Base-by-base conservation (phyloP, 805 yeast genomes). In the Komagataella pseudopastoris region DNA sequence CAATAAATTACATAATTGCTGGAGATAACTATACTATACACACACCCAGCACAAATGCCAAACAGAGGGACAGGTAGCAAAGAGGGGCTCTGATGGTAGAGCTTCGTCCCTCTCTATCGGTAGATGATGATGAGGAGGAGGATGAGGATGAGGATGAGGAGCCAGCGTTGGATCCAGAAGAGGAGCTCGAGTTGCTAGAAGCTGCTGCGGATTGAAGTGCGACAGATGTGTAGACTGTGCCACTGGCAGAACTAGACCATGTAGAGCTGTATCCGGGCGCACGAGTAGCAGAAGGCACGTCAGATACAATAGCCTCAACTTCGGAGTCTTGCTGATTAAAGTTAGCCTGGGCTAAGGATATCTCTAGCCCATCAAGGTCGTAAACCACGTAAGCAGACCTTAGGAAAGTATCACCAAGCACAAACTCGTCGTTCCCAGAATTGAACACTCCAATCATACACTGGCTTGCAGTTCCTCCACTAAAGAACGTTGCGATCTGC, bases 331-430 rank as follows among this genome's bases (percentile, higher is more conserved):
- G 55, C 6, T 72, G 57, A 30, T 60, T 56, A 49, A 56, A 62
- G 47, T 63, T 67, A 2, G 72, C 81, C 54, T 72, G 77, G 3
- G 80, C 81, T 12, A 77, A 44, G 1, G 73, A 72, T 22, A 77
- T 57, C 51, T 70, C 69, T 23, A 63, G 58, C 45, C 67, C 64
- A 39, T 74, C 80, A 48, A 80, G 59, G 61, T 81, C 83, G 53
- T 71, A 81, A 48, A 78, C 83, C 45, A 74, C 69, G 56, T 80
- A 80, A 1, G 76, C 77, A 24, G 72, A 62, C 53, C 75, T 67
- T 52, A 81, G 59, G 62, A 81, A 75, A 4, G 74, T 65, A 59
- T 78, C 83, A 49, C 85, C 85, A 16, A 78, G 61, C 6, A 73
- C 70, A 52, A 69, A 64, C 2, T 64, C 53, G 23, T 66, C 67